These are phyloP conservation scores for Paralagenidium karlingii DNA, from an alignment of 352 stramenopile species.

Conservation along the genomic window DNA sequence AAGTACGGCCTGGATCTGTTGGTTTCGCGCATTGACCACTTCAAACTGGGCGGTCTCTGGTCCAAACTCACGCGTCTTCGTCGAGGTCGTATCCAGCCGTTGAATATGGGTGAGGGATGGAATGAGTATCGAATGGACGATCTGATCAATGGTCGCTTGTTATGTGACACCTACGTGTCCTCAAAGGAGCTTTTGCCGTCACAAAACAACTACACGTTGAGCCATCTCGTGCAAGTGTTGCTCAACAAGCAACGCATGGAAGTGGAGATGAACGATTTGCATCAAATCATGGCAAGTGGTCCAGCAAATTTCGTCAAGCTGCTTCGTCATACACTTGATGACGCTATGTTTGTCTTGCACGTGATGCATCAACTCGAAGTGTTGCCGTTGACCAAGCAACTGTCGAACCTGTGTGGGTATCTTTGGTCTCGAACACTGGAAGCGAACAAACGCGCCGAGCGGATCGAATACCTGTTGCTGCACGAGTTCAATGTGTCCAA, in stretches of 20 bases:
- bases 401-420: constrained; percentile 98
- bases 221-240: constrained; percentile 87
- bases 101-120: constrained; percentile 78
- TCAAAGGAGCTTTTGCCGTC: constrained; percentile 94
- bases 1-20: constrained; percentile 98
- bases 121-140: constrained; percentile 83
- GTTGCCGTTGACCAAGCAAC: constrained; percentile 96
- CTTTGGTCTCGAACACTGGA: constrained; percentile 95
- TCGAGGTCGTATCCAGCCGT: constrained; percentile 54
- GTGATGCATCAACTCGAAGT: constrained; percentile 98
- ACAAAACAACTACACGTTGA: constrained; percentile 98
- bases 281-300: constrained; percentile 83
- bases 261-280: constrained; percentile 94
- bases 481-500: constrained; percentile 94
- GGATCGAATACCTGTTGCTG: constrained; percentile 99
- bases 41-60: constrained; percentile 80
- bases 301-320: constrained; percentile 89
- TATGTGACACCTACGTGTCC: constrained; percentile 97
- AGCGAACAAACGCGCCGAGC: constrained; percentile 93
- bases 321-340: constrained; percentile 89
- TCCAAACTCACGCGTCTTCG: constrained; percentile 74
- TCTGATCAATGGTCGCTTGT: constrained; percentile 88
- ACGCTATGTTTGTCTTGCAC: constrained; percentile 94
- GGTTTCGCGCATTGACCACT: constrained; percentile 88
- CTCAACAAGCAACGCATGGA: constrained; percentile 82